Base-by-base conservation (phyloP, 1,284 basidiomycete species). In the Apiotrichum sp. region DNA sequence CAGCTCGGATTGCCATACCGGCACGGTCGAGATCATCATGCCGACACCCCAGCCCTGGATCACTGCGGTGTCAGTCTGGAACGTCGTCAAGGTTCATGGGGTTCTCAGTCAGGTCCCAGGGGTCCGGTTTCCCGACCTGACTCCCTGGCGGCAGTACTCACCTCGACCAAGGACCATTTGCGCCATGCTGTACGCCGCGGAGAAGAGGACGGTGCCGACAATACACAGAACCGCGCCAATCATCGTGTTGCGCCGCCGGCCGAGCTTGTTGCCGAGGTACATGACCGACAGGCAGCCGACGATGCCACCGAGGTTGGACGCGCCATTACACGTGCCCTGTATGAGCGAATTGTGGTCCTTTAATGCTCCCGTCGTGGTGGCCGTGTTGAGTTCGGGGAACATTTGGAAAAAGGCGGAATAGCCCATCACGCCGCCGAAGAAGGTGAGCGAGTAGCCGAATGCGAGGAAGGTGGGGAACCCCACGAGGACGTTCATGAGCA, bases 21-120 rank as follows among this genome's bases (percentile, higher is more conserved):
- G 77, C 9, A 77, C 73, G 8, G 76, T 77, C 1, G 56, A 40
- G 32, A 74, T 76, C 66, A 75, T 75, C 46, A 76, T 62, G 33
- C 68, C 68, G 34, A 68, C 59, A 7, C 68, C 68, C 16, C 52
- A 55, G 10, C 66, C 66, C 34, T 66, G 62, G 13, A 68, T 54
- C 44, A 68, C 64, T 66, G 43, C n/a, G n/a, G n/a, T n/a, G n/a
- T n/a, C n/a, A n/a, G n/a, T n/a, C n/a, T n/a, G n/a, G n/a, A n/a
- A n/a, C n/a, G n/a, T n/a, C n/a, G n/a, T n/a, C n/a, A n/a, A n/a
- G n/a, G n/a, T n/a, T n/a, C n/a, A n/a, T n/a, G n/a, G n/a, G n/a
- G n/a, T n/a, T n/a, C n/a, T n/a, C n/a, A n/a, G n/a, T n/a, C n/a
- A n/a, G n/a, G n/a, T n/a, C n/a, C n/a, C n/a, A n/a, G n/a, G n/a